Base-by-base conservation (phyloP, 176 grass and related monocot species). In the Thinopyrum elongatum region DNA sequence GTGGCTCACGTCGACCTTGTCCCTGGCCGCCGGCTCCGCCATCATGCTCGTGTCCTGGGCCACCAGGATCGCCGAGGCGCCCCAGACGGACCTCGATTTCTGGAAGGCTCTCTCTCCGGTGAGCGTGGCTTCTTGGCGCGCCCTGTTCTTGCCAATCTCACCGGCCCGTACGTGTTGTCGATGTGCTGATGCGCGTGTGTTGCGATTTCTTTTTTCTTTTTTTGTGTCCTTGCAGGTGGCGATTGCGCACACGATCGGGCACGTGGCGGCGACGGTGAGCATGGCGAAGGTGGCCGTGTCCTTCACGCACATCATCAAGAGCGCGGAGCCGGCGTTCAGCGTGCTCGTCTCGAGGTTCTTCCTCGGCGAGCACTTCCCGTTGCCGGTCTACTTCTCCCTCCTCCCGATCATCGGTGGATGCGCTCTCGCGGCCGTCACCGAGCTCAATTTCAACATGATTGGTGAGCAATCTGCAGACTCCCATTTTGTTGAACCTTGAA, bases 291-390 rank as follows among this genome's bases (percentile, higher is more conserved):
- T 98, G 79, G 93, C 93, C 46, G 93, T 95, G 28, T 98, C 96
- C 1, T 98, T 98, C 81, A 98, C 96, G 53, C 96, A 95, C 82
- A 98, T 98, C 85, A 98, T 98, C 78, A 98, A 98, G 96, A 98
- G 96, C 78, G 86, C 81, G 1, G 96, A 98, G 86, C 96, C 93
- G 78, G 96, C 96, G 8, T 95, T 95, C 91, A 95, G 86, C 72
- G 96, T 98, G n/a, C 11, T 95, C 38, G 92, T 98, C 85, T 98
- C 96, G 0, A 82, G 92, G 31, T 87, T 98, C 65, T 75, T 98
- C 74, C 78, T 98, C 17, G 92, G 92, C 27, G 93, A 95, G 71
- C 87, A 75, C 76, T 94, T 98, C 57, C 91, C 96, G 19, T 79
- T 86, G 60, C 84, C 91, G 26, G 93, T 92, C 5, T 98, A 98